Evolutionary conservation across 2,329 filamentous ascomycete genomes (phyloP).

Genomic region (Zymoseptoria pseudotritici): DNA sequence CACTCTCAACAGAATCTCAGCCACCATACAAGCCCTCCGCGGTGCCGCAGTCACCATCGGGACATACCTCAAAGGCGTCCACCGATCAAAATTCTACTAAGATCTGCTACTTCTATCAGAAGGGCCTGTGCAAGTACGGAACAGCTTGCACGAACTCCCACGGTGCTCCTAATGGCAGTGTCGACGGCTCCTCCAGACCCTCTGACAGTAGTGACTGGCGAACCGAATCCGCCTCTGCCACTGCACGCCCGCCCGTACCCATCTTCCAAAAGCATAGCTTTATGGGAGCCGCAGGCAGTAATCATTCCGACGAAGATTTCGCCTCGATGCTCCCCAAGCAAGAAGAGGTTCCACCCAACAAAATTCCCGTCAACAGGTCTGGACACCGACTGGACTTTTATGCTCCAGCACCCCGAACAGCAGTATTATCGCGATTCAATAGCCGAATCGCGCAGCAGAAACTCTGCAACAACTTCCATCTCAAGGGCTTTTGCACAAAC

Average conservation of each 20-base stretch:
- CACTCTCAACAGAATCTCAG: slow-evolving; percentile 18
- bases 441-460: slow-evolving; percentile 34
- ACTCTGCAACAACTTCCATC: slow-evolving; percentile 45
- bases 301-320: slow-evolving; percentile 4
- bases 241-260: background rate
- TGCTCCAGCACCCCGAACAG: slow-evolving; percentile 30
- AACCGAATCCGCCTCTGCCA: background rate
- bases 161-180: slow-evolving; percentile 10
- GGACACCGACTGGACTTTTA: slow-evolving; percentile 43
- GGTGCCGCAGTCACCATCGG: background rate
- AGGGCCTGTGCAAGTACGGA: slow-evolving; percentile 27
- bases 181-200: background rate
- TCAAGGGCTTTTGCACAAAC: slow-evolving; percentile 26
- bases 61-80: background rate
- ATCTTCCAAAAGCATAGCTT: background rate
- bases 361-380: slow-evolving; percentile 42
- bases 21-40: background rate
- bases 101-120: slow-evolving; percentile 22
- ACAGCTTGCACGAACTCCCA: slow-evolving; percentile 23
- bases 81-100: background rate
- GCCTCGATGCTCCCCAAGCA: slow-evolving; percentile 15
- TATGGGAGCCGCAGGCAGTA: background rate
- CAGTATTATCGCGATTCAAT: slow-evolving; percentile 36
- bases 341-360: slow-evolving; percentile 17
- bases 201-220: slow-evolving; percentile 11